A percentile compares a stretch with the other conserved stretches of the same genome.
phyloP scores from a whole-genome alignment of 2,329 filamentous ascomycete species.

The Colletotrichum graminicola region DNA sequence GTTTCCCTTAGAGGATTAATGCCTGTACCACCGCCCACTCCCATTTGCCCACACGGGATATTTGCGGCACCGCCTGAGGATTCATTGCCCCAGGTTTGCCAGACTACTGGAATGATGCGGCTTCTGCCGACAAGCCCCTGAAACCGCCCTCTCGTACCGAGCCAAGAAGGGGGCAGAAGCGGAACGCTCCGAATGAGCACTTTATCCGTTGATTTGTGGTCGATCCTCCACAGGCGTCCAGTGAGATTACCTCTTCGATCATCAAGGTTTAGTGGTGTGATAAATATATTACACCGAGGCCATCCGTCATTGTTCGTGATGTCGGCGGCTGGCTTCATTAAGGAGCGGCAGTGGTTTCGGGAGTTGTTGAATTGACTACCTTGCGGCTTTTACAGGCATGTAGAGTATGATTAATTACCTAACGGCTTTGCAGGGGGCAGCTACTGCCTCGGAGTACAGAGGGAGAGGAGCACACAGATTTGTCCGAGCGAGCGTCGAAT shows the following conservation, averaged over 20 bases:
- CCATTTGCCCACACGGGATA: not conserved
- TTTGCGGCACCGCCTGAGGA: conserved; percentile 14
- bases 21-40: conserved; percentile 5
- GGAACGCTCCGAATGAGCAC: not conserved
- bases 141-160: conserved; percentile 10
- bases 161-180: not conserved
- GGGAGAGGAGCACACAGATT: not conserved
- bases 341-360: not conserved
- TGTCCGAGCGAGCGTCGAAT: not conserved
- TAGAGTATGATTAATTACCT: no score
- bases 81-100: conserved; percentile 3
- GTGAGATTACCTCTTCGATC: not conserved
- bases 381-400: not conserved
- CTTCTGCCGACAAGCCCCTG: conserved; percentile 2
- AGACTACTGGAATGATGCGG: not conserved
- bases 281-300: conserved; percentile 9
- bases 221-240: not conserved
- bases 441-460: not conserved
- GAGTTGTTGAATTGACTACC: not conserved
- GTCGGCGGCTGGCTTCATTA: not conserved
- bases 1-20: not conserved
- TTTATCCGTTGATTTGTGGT: not conserved
- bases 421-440: not conserved
- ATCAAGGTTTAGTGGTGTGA: not conserved
- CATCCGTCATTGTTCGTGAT: not conserved